phyloP scores from a whole-genome alignment of 345 rosid genomes.

The Populus pruinosa region DNA sequence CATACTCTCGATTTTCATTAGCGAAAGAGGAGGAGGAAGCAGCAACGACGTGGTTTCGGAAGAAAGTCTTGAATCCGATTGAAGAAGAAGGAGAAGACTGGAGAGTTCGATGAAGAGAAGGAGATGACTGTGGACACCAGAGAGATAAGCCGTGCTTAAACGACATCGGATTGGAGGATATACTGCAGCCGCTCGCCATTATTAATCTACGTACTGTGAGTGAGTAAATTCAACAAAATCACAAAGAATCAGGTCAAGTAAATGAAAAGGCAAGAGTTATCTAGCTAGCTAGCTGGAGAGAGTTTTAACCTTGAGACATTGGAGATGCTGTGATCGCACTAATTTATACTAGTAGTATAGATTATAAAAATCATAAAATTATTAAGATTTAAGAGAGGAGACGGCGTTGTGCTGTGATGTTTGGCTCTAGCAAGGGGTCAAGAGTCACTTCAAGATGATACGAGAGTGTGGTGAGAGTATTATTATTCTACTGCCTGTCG shows the following conservation, averaged over 20 bases:
- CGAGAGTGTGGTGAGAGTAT: too few species aligned
- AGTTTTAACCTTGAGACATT: slow-evolving; percentile 4
- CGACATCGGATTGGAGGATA: slow-evolving; percentile 41
- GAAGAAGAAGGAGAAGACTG: slow-evolving; percentile 25
- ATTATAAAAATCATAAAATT: too few species aligned
- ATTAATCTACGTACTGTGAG: slow-evolving; percentile 43
- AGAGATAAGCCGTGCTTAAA: slow-evolving; percentile 57
- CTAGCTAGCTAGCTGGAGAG: neutral
- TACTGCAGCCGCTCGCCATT: slow-evolving; percentile 42
- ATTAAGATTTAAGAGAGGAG: too few species aligned
- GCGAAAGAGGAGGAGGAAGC: slow-evolving; percentile 54
- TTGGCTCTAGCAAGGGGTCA: slow-evolving; percentile 3
- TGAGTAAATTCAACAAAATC: neutral
- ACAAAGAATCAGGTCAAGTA: neutral
- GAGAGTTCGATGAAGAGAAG: slow-evolving; percentile 43
- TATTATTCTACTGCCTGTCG: too few species aligned
- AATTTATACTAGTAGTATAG: too few species aligned
- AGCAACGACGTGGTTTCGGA: slow-evolving; percentile 54
- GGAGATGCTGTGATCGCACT: neutral
- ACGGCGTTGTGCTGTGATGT: neutral
- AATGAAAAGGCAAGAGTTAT: neutral
- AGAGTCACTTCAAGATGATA: neutral
- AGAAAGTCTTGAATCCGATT: slow-evolving; percentile 36
- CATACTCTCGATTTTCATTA: slow-evolving; percentile 78
- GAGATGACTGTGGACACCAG: slow-evolving; percentile 43